These are phyloP conservation scores for Taphrina betulina DNA, from an alignment of 1,139 yeast species.

Conservation along the genomic window DNA sequence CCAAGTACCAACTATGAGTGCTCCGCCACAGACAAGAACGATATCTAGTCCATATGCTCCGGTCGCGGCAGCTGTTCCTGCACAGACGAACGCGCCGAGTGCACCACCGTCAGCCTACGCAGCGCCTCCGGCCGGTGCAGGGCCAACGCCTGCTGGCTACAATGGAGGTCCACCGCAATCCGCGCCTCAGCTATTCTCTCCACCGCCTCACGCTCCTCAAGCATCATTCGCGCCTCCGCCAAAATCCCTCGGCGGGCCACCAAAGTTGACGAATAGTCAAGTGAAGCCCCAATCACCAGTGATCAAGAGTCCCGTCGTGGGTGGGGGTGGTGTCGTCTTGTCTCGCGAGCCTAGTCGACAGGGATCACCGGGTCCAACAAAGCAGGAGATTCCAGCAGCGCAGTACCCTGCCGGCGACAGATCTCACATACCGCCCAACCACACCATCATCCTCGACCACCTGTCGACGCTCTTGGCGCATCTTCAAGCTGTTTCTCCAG, in stretches of 20 bases:
- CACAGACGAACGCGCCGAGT: slow-evolving; percentile 38
- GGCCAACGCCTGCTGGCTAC: neutral
- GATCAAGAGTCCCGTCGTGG: slow-evolving; percentile 38
- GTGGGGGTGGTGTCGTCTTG: slow-evolving; percentile 46
- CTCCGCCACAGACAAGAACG: slow-evolving; percentile 36
- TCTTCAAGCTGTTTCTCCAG: slow-evolving; percentile 71
- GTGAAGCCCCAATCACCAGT: slow-evolving; percentile 16
- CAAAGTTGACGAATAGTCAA: slow-evolving; percentile 37
- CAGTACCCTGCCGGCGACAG: slow-evolving; percentile 70
- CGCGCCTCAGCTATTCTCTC: slow-evolving; percentile 8
- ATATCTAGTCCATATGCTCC: slow-evolving; percentile 36
- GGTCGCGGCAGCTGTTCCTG: slow-evolving; percentile 37
- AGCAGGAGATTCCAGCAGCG: slow-evolving; percentile 42
- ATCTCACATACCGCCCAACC: slow-evolving; percentile 59
- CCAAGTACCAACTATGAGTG: slow-evolving; percentile 39
- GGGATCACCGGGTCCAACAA: slow-evolving; percentile 36
- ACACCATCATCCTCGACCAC: slow-evolving; percentile 57
- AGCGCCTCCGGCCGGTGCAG: slow-evolving; percentile 36
- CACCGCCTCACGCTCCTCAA: slow-evolving; percentile 31
- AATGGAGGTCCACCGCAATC: slow-evolving; percentile 29
- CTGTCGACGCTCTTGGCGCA: slow-evolving; percentile 58
- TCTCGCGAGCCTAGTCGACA: slow-evolving; percentile 36
- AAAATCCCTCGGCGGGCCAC: slow-evolving; percentile 35
- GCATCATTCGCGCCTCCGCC: slow-evolving; percentile 36
- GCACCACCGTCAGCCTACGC: slow-evolving; percentile 37